Base-by-base conservation (phyloP, 169 alveolate species). In the Theileria equi region DNA sequence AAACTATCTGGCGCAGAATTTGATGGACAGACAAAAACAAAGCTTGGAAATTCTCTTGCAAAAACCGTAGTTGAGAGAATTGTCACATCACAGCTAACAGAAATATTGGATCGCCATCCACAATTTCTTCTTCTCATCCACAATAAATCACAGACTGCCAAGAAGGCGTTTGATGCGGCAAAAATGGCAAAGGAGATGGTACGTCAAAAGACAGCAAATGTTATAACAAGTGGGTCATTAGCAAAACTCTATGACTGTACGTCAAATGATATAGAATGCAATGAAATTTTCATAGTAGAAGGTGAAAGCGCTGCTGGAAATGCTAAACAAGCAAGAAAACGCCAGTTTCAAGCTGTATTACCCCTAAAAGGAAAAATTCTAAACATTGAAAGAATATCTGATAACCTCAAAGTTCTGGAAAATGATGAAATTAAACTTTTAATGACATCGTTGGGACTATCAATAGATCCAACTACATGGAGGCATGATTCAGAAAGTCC, bases 251-350 rank as follows among this genome's bases (percentile, higher is more conserved):
- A 85, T 8, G 94, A 89, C 50, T 89, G 94, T 67, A 78, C 84
- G 35, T 50, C 81, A 58, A 64, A 72, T 49, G 83, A 82, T 49
- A 48, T 40, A 60, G 77, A 54, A 23, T 52, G 44, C 40, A 81
- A 76, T 62, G 94, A 89, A 60, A 43, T 89, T 31, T 89, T 89
- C 62, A 89, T 89, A 50, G 94, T 89, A 43, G 94, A 89, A 77
- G 94, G 94, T 8, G 94, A 89, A 50, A 81, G 91, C 58, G 94
- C 94, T 5, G 92, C 94, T 11, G 94, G 94, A 25, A 85, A 87
- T 55, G 94, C 94, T 7, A 89, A 89, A 44, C 94, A 89, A 71
- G 90, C 91, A 8, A 68, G 93, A 36, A 85, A 86, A 44, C 72
- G 93, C 50, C 79, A 81, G 23, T 69, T 81, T 11, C 94, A 89